Percentiles rank a stretch among this genome's conserved stretches.
Conservation (phyloP, 495 filamentous ascomycete species). For the Cercophora sp. region DNA sequence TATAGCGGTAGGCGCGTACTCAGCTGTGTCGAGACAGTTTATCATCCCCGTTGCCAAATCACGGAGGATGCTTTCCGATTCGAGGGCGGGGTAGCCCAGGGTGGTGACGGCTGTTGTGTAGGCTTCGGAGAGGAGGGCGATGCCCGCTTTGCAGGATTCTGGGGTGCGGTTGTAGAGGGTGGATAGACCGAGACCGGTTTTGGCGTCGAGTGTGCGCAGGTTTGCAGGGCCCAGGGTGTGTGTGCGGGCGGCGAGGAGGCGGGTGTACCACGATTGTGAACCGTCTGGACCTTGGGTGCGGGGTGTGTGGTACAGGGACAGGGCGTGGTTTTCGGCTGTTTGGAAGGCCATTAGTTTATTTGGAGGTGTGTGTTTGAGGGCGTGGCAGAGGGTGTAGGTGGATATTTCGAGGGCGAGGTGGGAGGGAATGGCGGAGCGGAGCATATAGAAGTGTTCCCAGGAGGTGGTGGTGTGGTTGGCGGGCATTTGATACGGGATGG, state of each 20-base stretch:
- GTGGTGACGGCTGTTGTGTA: too few species aligned
- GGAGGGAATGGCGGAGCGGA: not conserved
- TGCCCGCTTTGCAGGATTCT: not conserved
- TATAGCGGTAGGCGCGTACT: not conserved
- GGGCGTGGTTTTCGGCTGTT: not conserved
- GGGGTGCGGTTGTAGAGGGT: not conserved
- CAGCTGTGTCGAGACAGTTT: not conserved
- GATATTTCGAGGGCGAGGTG: not conserved
- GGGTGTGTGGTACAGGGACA: not conserved
- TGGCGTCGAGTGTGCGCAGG: not conserved
- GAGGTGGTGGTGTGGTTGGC: not conserved
- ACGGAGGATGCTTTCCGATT: too few species aligned
- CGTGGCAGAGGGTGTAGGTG: not conserved
- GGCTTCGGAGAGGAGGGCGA: not conserved
- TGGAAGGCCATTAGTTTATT: not conserved
- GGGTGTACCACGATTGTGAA: not conserved
- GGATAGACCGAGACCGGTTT: not conserved
- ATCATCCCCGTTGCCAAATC: not conserved
- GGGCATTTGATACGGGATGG: not conserved
- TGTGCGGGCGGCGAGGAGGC: not conserved
- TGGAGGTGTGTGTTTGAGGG: not conserved
- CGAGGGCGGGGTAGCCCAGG: too few species aligned
- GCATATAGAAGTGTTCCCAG: not conserved
- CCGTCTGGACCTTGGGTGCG: not conserved
- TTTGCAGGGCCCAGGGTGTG: not conserved